Evolutionary conservation across 306 rosid species (phyloP), one percentile per base, ranked within the genome.

Genomic region (Morella rubra): DNA sequence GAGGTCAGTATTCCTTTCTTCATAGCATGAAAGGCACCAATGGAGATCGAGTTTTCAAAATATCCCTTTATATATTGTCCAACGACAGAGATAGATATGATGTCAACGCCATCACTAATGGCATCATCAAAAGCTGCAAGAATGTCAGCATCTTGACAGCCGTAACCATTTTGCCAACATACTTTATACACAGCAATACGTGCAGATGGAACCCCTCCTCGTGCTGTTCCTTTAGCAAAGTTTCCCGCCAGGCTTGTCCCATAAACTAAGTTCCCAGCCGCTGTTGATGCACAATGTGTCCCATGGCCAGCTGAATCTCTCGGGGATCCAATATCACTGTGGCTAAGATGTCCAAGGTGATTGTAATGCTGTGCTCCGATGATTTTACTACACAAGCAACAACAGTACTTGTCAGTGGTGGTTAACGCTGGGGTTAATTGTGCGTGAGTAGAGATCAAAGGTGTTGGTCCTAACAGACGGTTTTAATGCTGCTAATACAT

Each of bases 91-190:
- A 62, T 0, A 1, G 89, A 80, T 8, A 90, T 18, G 16, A 88
- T 72, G 46, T 90, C 88, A 9, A 90, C 90, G 3, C 93, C 90
- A 54, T 89, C 93, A 0, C 85, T 83, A 40, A 89, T 89, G 14
- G 89, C 93, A 56, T 86, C 81, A 47, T 89, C 90, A 51, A 86
- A 89, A 19, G 90, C 92, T 8, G 87, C 86, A 3, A 89, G 89
- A 19, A 84, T 76, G 55, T 83, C 85, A 8, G 79, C 82, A 5
- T 58, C 81, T 10, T 0, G 0, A 64, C 91, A 86, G 0, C 81
- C 84, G 0, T 13, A 15, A 3, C 14, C 14, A 45, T 74, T 73
- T 3, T 0, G 0, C 96, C 89, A 90, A 53, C 92, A 88, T 5
- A 56, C 85, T 83, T 90, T 90, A 73, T 86, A 89, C 53, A 75